Conservation (phyloP, 768 basidiomycete species). For the Amanita pseudoporphyria region DNA sequence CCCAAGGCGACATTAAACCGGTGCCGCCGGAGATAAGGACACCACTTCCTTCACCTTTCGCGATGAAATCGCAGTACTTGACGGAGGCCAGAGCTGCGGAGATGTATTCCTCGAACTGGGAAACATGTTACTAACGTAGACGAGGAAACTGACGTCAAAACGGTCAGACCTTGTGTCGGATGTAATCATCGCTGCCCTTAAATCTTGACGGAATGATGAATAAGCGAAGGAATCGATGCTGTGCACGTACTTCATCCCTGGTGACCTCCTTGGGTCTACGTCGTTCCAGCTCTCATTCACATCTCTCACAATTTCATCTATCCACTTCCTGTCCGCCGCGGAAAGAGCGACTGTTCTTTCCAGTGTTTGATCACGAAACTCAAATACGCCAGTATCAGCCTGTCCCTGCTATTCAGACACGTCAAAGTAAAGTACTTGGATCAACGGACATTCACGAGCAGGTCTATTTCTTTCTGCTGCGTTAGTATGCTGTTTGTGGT, state of each 20-base stretch:
- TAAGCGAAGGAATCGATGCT: not conserved
- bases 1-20: constrained; percentile 21
- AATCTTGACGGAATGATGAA: constrained; percentile 41
- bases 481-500: constrained; percentile 95
- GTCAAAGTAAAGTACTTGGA: not conserved
- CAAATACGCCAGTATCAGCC: constrained; percentile 82
- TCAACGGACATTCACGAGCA: constrained; percentile 74
- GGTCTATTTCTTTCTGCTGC: constrained; percentile 84
- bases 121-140: not conserved
- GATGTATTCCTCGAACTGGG: constrained; percentile 89
- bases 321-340: constrained; percentile 93
- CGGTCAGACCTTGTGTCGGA: constrained; percentile 69
- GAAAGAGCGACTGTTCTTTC: constrained; percentile 77
- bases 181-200: constrained; percentile 93
- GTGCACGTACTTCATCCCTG: constrained; percentile 53
- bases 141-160: not conserved
- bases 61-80: constrained; percentile 81
- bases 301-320: constrained; percentile 86
- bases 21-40: constrained; percentile 62
- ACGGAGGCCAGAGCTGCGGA: constrained; percentile 80
- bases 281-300: constrained; percentile 78
- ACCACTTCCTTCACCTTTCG: constrained; percentile 53
- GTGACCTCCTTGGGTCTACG: constrained; percentile 43
- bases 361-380: constrained; percentile 76
- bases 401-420: constrained; percentile 20